These are phyloP conservation scores for Gossypium rotundifolium DNA, from an alignment of 345 rosid species.

Conservation along the genomic window DNA sequence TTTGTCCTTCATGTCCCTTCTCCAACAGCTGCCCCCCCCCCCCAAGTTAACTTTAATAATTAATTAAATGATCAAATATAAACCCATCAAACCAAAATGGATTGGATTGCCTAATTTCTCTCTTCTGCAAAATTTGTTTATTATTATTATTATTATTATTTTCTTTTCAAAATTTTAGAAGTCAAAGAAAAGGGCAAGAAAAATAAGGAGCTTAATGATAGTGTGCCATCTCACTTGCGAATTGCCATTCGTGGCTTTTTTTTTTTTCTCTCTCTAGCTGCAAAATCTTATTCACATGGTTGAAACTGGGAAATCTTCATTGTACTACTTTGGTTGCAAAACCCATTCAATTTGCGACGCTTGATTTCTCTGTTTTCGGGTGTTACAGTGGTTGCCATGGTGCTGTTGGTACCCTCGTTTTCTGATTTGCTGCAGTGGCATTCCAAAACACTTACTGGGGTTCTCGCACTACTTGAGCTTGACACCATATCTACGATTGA, in stretches of 20 bases:
- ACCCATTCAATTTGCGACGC: slow-evolving; percentile 20
- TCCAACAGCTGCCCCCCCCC: slow-evolving; percentile 2
- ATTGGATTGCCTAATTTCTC: background rate
- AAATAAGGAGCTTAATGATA: slow-evolving; percentile 3
- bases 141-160: background rate
- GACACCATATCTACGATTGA: slow-evolving; percentile 26
- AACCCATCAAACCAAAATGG: slow-evolving; percentile 5
- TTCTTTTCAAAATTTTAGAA: background rate
- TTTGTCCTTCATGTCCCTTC: slow-evolving; percentile 14
- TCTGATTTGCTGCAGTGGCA: slow-evolving; percentile 29
- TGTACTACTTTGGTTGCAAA: slow-evolving; percentile 13
- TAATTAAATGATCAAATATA: background rate
- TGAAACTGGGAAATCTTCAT: slow-evolving; percentile 28
- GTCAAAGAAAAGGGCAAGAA: background rate
- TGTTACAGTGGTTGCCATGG: background rate
- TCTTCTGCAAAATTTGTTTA: background rate
- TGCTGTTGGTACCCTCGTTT: slow-evolving; percentile 22
- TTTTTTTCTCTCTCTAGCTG: background rate
- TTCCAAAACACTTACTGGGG: slow-evolving; percentile 42
- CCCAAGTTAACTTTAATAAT: background rate
- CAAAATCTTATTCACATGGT: slow-evolving; percentile 12
- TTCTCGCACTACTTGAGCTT: slow-evolving; percentile 36
- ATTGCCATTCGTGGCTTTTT: background rate
- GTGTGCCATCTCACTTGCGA: background rate
- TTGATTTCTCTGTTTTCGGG: slow-evolving; percentile 25